Conservation (phyloP, 2,329 filamentous ascomycete genomes). For the Exophiala viscosa region DNA sequence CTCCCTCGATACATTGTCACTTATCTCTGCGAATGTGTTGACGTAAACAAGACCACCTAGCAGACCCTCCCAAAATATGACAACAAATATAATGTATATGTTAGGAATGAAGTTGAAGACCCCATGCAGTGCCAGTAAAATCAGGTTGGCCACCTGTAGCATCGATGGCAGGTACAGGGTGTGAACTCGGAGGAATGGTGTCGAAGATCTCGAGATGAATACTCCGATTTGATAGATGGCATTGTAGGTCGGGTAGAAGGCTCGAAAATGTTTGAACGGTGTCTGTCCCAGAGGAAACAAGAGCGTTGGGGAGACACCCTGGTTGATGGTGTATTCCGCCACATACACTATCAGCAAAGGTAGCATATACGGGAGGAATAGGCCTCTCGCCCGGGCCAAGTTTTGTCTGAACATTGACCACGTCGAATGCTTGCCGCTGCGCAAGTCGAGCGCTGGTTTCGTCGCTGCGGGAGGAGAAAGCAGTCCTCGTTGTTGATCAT, state of each 20-base stretch:
- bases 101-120: constrained; percentile 76
- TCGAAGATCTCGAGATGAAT: constrained; percentile 88
- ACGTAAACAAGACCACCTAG: constrained; percentile 91
- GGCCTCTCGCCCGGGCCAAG: constrained; percentile 61
- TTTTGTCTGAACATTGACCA: constrained; percentile 47
- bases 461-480: constrained; percentile 29
- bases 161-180: constrained; percentile 76
- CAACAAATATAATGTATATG: constrained; percentile 77
- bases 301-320: constrained; percentile 84
- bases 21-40: constrained; percentile 91
- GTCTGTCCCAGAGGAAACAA: constrained; percentile 74
- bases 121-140: constrained; percentile 69
- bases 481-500: constrained; percentile 33
- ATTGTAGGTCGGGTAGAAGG: constrained; percentile 91
- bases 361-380: constrained; percentile 82
- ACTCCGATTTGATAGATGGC: constrained; percentile 94
- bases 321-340: constrained; percentile 96
- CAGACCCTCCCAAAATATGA: constrained; percentile 92
- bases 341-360: constrained; percentile 89
- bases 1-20: constrained; percentile 69
- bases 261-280: constrained; percentile 76
- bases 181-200: constrained; percentile 78
- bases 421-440: constrained; percentile 9
- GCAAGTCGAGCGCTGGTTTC: constrained; percentile 6
- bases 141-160: constrained; percentile 75